Base-by-base conservation (phyloP, 805 yeast species). In the Lachancea meyersii region DNA sequence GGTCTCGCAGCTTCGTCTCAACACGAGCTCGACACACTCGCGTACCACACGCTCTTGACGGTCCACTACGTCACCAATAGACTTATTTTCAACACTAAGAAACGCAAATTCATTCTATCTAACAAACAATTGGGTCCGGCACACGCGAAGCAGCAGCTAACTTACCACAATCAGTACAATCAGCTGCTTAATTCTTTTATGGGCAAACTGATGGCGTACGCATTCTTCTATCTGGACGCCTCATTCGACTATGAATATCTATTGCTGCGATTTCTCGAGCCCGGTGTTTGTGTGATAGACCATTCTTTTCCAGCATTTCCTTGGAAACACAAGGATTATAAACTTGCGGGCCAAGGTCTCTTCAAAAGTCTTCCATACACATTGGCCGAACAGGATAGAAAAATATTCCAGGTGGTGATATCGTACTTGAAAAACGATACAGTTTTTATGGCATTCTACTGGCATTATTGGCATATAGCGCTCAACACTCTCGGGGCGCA, bases 401-500 rank as follows among this genome's bases (percentile, higher is more conserved):
- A 51, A 45, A 41, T 51, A 45, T 36, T 60, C 55, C 43, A 52
- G 48, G 42, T 61, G 17, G 49, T 62, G 14, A 50, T 59, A 10
- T 61, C 65, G 6, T 61, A 62, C 30, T 43, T 62, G 41, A 52
- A 53, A 28, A 57, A 60, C 40, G 59, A 58, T 41, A 37, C 48
- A 4, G 45, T 54, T 8, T 58, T 58, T 28, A 40, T 49, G 32
- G 53, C 60, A 16, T 62, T 62, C 42, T 55, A 58, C 37, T 62
- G 60, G 58, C 61, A 62, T 45, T 61, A 57, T 45, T 61, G 64
- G 64, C 47, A 45, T 32, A 57, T 60, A 13, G 45, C 55, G 10
- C 34, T 56, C 16, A 43, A 42, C 6, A 41, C 28, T 13, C 34
- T 46, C 11, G 26, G 48, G 10, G 17, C 37, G 17, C 16, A 14